Evolutionary conservation across 2,329 filamentous ascomycete genomes (phyloP), one percentile per base, ranked within the genome.

Genomic region (Gnomoniopsis smithogilvyi): DNA sequence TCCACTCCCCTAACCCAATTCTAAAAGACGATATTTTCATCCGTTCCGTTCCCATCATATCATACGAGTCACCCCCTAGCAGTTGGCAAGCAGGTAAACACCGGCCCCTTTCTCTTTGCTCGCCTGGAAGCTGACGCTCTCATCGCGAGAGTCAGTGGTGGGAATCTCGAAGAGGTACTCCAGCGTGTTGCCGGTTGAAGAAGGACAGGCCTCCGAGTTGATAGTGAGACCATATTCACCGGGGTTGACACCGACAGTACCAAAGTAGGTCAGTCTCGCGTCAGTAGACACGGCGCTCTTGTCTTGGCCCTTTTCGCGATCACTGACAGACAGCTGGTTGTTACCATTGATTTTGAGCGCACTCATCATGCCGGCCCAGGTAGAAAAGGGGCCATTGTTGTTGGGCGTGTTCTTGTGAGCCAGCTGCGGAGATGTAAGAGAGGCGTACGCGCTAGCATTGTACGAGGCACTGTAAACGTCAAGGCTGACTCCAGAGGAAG

Each of bases 381-480:
- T 62, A 26, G 60, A 49, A 22, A 62, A 62, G n/a, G 60, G 60
- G 17, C 57, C 51, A 8, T 36, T 26, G 17, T 19, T 22, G 24
- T 57, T 46, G 3, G 49, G 41, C 11, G 46, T 41, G 43, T 56
- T 56, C 12, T 52, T 47, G 47, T 49, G 50, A 26, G 48, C 36
- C 17, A 33, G 51, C 43, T 53, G 17, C 19, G 48, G 52, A 19
- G 38, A 33, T n/a, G 47, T 26, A 24, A 51, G 30, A 24, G 43
- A 36, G 14, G 33, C 24, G 15, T 46, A 41, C n/a, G 50, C 58
- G 10, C 46, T 54, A 7, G 57, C 38, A n/a, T 60, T 60, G 46
- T 60, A 62, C 26, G 48, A 59, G 51, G 60, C 60, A n/a, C 53
- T 51, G 41, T 62, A 62, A 10, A 62, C 60, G 38, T 62, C 60